phyloP scores from a whole-genome alignment of 129 eudicot species.

The Cynara cardunculus region DNA sequence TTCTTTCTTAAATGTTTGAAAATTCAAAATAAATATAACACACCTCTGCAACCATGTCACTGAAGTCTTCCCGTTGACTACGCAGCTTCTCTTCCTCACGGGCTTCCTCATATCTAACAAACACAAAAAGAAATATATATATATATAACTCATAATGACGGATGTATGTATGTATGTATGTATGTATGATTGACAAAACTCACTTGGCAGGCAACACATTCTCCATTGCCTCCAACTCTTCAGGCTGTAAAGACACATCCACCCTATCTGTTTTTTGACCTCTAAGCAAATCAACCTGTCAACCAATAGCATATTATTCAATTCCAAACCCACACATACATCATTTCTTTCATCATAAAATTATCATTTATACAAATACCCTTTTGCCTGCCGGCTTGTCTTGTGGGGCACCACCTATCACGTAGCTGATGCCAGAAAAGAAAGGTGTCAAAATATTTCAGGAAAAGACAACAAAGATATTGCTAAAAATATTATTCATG shows the following conservation, averaged over 20 bases:
- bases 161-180: not conserved
- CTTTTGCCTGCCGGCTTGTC: conserved; percentile 90
- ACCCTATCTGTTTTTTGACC: conserved; percentile 91
- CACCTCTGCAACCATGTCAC: conserved; percentile 99
- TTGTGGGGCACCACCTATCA: conserved; percentile 72
- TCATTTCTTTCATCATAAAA: not conserved
- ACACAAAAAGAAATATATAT: not conserved
- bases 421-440: conserved; percentile 50
- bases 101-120: conserved; percentile 83
- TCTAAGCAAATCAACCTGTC: conserved; percentile 94
- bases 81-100: conserved; percentile 94
- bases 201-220: conserved; percentile 90
- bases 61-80: conserved; percentile 88
- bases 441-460: not conserved
- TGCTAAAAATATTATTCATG: not conserved
- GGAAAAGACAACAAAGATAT: not conserved
- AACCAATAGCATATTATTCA: not conserved
- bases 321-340: not conserved
- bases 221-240: conserved; percentile 89
- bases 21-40: not conserved
- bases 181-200: conserved; percentile 21
- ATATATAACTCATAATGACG: not conserved
- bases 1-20: not conserved
- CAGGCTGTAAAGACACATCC: conserved; percentile 87
- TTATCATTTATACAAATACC: conserved; percentile 42